Evolutionary conservation across 129 eudicot species (phyloP).

Genomic region (Arctium minus): DNA sequence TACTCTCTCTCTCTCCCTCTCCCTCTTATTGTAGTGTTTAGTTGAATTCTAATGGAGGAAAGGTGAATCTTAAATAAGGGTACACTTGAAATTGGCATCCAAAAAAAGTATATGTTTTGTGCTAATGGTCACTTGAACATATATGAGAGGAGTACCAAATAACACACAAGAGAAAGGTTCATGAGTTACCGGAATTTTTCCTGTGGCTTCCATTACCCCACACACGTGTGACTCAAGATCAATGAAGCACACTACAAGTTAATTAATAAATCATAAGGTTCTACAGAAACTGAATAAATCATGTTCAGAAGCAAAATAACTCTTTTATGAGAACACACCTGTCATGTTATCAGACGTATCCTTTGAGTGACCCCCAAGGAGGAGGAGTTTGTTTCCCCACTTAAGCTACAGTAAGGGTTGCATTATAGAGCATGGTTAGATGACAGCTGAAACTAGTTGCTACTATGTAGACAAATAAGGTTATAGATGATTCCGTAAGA

Average conservation of each 20-base stretch:
- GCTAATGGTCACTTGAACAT: background rate
- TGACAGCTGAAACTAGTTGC: background rate
- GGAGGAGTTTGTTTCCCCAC: slow-evolving; percentile 66
- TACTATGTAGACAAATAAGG: background rate
- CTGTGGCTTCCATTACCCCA: slow-evolving; percentile 73
- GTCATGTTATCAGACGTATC: slow-evolving; percentile 43
- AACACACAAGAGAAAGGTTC: slow-evolving; percentile 15
- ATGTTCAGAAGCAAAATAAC: slow-evolving; percentile 8
- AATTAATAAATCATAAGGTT: slow-evolving; percentile 19
- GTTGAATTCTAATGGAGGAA: background rate
- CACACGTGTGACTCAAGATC: slow-evolving; percentile 65
- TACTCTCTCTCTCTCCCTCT: background rate
- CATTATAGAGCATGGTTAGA: slow-evolving; percentile 8
- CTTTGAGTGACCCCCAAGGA: slow-evolving; percentile 77
- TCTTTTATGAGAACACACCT: slow-evolving; percentile 44
- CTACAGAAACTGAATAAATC: slow-evolving; percentile 1
- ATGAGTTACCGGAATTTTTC: slow-evolving; percentile 73
- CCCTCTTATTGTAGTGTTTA: background rate
- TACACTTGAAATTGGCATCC: background rate
- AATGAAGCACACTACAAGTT: slow-evolving; percentile 63
- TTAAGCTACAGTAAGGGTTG: slow-evolving; percentile 47
- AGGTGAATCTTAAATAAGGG: background rate
- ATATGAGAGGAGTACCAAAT: background rate
- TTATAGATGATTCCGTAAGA: background rate
- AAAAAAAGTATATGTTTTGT: background rate